A percentile compares a stretch with the other conserved stretches of the same genome.
phyloP scores from a whole-genome alignment of 306 rosid genomes.

The Crataegus laevigata region DNA sequence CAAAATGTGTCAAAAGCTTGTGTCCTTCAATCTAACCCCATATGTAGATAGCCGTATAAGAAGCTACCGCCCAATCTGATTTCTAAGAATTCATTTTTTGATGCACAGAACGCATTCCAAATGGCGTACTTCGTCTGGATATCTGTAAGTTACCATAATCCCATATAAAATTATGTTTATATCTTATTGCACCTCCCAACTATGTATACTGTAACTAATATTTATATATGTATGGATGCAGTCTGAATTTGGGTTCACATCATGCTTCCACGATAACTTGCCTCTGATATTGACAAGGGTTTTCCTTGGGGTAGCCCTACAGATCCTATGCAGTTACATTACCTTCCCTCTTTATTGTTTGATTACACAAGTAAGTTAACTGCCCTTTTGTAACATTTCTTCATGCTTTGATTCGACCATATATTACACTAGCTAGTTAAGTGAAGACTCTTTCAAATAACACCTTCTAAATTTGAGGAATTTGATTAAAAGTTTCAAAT shows the following conservation, averaged over 20 bases:
- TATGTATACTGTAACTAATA: too few species aligned
- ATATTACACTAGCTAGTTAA: too few species aligned
- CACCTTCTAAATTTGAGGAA: too few species aligned
- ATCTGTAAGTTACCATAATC: slow-evolving; percentile 19
- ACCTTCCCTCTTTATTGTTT: slow-evolving; percentile 62
- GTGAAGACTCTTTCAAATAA: too few species aligned
- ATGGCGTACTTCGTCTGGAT: slow-evolving; percentile 54
- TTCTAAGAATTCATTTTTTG: neutral
- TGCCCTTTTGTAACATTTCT: neutral
- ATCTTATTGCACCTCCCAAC: too few species aligned
- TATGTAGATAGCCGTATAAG: neutral
- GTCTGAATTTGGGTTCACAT: slow-evolving; percentile 41
- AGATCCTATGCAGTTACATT: slow-evolving; percentile 54
- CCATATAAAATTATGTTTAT: too few species aligned
- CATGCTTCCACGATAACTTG: slow-evolving; percentile 60
- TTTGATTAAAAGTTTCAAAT: too few species aligned
- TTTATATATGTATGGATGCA: slow-evolving; percentile 9
- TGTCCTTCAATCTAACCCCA: too few species aligned
- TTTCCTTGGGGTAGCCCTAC: slow-evolving; percentile 43
- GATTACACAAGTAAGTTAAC: slow-evolving; percentile 47
- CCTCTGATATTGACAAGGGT: slow-evolving; percentile 34
- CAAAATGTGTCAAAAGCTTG: too few species aligned
- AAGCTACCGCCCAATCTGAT: neutral
- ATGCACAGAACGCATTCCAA: slow-evolving; percentile 57
- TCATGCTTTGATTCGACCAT: neutral